Evolutionary conservation across 495 filamentous ascomycete species (phyloP).

Genomic region (Neurospora sp.): DNA sequence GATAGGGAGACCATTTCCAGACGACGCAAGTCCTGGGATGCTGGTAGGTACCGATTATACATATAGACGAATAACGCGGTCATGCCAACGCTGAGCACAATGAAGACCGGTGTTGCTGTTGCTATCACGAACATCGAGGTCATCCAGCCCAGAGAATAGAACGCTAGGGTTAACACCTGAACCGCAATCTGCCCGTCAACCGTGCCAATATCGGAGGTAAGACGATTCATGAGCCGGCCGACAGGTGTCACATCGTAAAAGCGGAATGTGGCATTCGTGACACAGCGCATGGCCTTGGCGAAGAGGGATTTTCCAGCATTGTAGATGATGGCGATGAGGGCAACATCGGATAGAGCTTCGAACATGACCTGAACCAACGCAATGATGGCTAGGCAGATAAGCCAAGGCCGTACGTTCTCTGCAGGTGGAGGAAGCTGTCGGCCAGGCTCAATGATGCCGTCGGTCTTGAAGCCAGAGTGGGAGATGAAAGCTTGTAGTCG

Average conservation of each 20-base stretch:
- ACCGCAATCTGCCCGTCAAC: conserved; percentile 68
- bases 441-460: conserved; percentile 32
- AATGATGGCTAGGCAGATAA: conserved; percentile 54
- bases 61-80: conserved; percentile 53
- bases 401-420: conserved; percentile 64
- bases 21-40: conserved; percentile 70
- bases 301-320: conserved; percentile 66
- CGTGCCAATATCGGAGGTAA: conserved; percentile 77
- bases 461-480: conserved; percentile 11
- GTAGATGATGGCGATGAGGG: conserved; percentile 64
- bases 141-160: conserved; percentile 56
- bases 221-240: conserved; percentile 75
- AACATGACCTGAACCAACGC: conserved; percentile 47
- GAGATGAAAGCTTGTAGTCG: neutral
- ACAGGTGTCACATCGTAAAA: conserved; percentile 83
- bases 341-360: conserved; percentile 42
- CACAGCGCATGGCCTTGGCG: conserved; percentile 51
- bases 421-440: conserved; percentile 49
- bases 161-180: conserved; percentile 57
- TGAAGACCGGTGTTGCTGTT: conserved; percentile 60
- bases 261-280: conserved; percentile 70
- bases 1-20: conserved; percentile 78
- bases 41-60: conserved; percentile 65
- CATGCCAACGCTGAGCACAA: conserved; percentile 57
- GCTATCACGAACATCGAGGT: conserved; percentile 65